A percentile compares a stretch with the other conserved stretches of the same genome.
Evolutionary conservation across 2,329 filamentous ascomycete species (phyloP).

Genomic region (Fusarium buharicum): DNA sequence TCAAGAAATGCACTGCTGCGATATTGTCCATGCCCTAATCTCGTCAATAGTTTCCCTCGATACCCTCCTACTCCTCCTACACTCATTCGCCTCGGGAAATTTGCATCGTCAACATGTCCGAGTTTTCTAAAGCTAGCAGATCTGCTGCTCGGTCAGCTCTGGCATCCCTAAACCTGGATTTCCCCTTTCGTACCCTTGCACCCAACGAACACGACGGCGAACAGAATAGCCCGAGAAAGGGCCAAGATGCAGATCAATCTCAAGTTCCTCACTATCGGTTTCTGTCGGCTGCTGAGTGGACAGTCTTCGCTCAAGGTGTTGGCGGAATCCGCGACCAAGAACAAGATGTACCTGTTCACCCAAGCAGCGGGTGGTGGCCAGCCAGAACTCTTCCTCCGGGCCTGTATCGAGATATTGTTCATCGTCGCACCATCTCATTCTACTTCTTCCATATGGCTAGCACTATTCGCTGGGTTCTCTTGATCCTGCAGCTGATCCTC

Average conservation of each 20-base stretch:
- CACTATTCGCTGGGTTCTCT: slow-evolving; percentile 56
- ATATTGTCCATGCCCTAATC: background rate
- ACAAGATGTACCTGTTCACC: slow-evolving; percentile 54
- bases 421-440: slow-evolving; percentile 57
- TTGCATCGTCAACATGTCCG: slow-evolving; percentile 7
- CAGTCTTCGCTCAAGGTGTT: slow-evolving; percentile 58
- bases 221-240: background rate
- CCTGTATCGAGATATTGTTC: slow-evolving; percentile 61
- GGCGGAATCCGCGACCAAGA: slow-evolving; percentile 60
- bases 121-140: background rate
- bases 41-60: background rate
- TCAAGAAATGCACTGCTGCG: background rate
- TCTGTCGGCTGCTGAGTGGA: slow-evolving; percentile 58
- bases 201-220: background rate
- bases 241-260: background rate
- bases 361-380: slow-evolving; percentile 57
- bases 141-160: background rate
- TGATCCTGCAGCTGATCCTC: slow-evolving; percentile 61
- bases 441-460: slow-evolving; percentile 58
- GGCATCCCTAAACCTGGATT: background rate
- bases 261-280: slow-evolving; percentile 49
- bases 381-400: slow-evolving; percentile 60
- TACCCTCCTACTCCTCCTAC: background rate
- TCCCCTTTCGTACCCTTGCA: background rate
- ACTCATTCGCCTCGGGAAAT: background rate